Evolutionary conservation across 495 filamentous ascomycete genomes (phyloP).

Genomic region (Penicillium bovifimosum): DNA sequence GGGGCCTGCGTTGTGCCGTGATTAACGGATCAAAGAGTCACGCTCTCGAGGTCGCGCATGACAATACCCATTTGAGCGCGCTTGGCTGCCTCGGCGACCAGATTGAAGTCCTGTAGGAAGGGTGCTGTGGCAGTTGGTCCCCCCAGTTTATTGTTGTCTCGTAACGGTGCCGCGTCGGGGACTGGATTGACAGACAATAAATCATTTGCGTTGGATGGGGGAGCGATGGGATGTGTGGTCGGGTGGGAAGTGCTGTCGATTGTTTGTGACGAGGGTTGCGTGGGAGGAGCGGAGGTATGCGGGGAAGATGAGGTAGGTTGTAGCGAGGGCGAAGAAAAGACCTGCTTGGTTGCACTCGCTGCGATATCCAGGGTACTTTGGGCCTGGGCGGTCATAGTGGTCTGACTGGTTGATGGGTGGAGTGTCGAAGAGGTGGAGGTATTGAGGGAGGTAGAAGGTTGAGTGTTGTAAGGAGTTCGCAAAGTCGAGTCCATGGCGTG

Average conservation of each 20-base stretch:
- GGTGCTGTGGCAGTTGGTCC: conserved; percentile 49
- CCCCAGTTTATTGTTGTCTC: conserved; percentile 26
- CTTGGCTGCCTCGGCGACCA: conserved; percentile 93
- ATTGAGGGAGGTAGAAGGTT: conserved; percentile 10
- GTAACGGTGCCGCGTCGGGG: conserved; percentile 10
- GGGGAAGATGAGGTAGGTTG: conserved; percentile 9
- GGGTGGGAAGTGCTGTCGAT: conserved; percentile 9
- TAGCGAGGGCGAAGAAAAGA: conserved; percentile 13
- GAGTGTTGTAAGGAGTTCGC: conserved; percentile 14
- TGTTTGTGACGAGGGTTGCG: conserved; percentile 14
- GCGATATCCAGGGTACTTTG: conserved; percentile 9
- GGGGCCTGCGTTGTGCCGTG: conserved; percentile 8
- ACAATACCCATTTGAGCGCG: conserved; percentile 83
- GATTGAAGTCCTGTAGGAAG: conserved; percentile 71
- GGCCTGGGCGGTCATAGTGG: conserved; percentile 7
- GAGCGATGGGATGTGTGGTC: conserved; percentile 4
- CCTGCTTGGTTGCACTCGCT: conserved; percentile 8
- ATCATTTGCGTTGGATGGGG: conserved; percentile 8
- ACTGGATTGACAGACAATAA: conserved; percentile 11
- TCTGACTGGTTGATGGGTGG: conserved; percentile 7
- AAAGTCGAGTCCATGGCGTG: conserved; percentile 19
- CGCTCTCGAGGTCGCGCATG: conserved; percentile 70
- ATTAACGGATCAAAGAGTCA: conserved; percentile 30
- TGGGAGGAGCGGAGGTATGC: conserved; percentile 13
- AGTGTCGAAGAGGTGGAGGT: conserved; percentile 10